Percentiles rank a stretch among this genome's conserved stretches.
These are phyloP conservation scores for Solanum chiquidenum DNA, from an alignment of 257 asterid genomes.

Conservation along the genomic window DNA sequence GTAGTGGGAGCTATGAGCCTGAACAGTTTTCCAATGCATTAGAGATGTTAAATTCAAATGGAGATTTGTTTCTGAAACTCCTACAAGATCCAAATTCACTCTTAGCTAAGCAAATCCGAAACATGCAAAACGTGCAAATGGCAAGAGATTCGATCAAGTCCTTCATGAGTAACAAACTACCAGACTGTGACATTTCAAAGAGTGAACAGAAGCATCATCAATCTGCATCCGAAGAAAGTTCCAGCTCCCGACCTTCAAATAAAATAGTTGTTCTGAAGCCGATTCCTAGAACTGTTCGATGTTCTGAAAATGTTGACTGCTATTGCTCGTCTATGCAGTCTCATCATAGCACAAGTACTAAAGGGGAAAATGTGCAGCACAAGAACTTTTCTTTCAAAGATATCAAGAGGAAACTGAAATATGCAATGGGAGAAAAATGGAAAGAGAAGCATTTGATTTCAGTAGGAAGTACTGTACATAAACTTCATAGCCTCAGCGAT, in stretches of 20 bases:
- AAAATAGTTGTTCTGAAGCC: slow-evolving; percentile 58
- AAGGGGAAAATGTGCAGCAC: slow-evolving; percentile 16
- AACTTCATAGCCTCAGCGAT: not conserved
- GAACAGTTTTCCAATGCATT: slow-evolving; percentile 48
- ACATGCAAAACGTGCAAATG: slow-evolving; percentile 2
- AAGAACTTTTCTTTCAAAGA: slow-evolving; percentile 39
- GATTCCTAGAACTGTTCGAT: slow-evolving; percentile 10
- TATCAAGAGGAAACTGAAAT: slow-evolving; percentile 50
- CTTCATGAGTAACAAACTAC: not conserved
- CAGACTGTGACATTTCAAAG: not conserved
- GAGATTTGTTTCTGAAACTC: slow-evolving; percentile 33
- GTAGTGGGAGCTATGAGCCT: slow-evolving; percentile 14
- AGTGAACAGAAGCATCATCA: slow-evolving; percentile 3
- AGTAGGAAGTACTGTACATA: not conserved
- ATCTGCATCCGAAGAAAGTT: slow-evolving; percentile 4
- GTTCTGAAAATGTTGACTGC: slow-evolving; percentile 19
- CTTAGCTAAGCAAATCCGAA: slow-evolving; percentile 8
- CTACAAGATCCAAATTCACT: slow-evolving; percentile 29
- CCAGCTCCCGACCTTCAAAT: slow-evolving; percentile 14
- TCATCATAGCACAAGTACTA: slow-evolving; percentile 8
- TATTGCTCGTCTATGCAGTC: slow-evolving; percentile 42
- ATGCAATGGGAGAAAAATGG: slow-evolving; percentile 32
- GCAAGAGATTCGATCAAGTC: slow-evolving; percentile 6
- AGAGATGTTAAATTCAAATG: slow-evolving; percentile 36
- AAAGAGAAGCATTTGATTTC: slow-evolving; percentile 3